Percentiles rank a stretch among this genome's conserved stretches.
Conservation (phyloP, 192 early-diverging fungal genomes). For the Thamnidium elegans region DNA sequence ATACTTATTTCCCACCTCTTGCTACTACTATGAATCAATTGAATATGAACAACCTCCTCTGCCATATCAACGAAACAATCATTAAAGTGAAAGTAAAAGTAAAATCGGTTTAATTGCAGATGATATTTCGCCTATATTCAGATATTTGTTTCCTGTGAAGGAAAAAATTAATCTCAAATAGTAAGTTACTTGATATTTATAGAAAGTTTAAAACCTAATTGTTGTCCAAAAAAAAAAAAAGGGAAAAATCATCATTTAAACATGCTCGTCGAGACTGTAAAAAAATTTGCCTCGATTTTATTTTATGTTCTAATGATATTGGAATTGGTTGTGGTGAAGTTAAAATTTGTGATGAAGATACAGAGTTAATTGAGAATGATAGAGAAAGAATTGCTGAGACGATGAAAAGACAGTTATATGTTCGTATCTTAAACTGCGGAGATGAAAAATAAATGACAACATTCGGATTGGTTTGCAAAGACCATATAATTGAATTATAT, state of each 20-base stretch:
- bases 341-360: no score
- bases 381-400: no score
- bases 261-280: background rate
- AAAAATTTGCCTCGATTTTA: slow-evolving; percentile 3
- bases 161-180: slow-evolving; percentile 2
- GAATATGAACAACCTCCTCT: background rate
- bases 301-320: background rate
- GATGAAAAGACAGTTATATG: no score
- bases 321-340: no score
- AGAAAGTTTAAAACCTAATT: slow-evolving; percentile 10
- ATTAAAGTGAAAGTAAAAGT: slow-evolving; percentile 6
- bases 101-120: slow-evolving; percentile 16
- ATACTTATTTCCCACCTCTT: slow-evolving; percentile 10
- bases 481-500: no score
- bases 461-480: no score
- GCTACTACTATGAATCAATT: slow-evolving; percentile 9
- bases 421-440: no score
- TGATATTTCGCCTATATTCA: slow-evolving; percentile 14
- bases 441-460: no score
- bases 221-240: background rate
- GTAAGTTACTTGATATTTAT: slow-evolving; percentile 3
- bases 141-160: slow-evolving; percentile 15
- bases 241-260: slow-evolving; percentile 13
- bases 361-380: no score
- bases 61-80: slow-evolving; percentile 9